Evolutionary conservation across 306 rosid species (phyloP).

Genomic region (Chamaecrista fasciculata): DNA sequence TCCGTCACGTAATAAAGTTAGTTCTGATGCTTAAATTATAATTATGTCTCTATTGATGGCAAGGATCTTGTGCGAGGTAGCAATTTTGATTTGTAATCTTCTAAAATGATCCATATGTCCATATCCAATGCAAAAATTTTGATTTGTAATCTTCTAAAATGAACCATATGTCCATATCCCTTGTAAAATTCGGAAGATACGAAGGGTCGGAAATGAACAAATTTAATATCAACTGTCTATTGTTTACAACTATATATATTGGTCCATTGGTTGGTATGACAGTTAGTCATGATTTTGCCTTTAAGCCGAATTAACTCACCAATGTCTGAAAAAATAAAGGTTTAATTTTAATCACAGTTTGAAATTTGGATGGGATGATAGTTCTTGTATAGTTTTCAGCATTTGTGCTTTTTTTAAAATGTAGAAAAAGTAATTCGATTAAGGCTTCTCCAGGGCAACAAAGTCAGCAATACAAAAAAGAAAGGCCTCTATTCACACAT

Average conservation of each 20-base stretch:
- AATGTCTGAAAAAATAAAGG: neutral
- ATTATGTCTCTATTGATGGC: neutral
- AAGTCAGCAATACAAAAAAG: too few relatives aligned
- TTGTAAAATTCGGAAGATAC: neutral
- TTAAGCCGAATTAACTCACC: neutral
- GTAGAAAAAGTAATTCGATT: too few relatives aligned
- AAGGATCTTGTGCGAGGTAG: neutral
- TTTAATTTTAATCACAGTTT: neutral
- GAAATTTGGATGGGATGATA: neutral
- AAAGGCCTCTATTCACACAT: too few relatives aligned
- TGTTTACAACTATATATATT: too few relatives aligned
- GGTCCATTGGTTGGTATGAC: neutral
- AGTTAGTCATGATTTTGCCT: neutral
- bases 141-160: too few relatives aligned
- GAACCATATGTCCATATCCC: too few relatives aligned
- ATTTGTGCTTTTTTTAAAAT: too few relatives aligned
- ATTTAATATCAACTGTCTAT: neutral
- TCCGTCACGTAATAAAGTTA: neutral
- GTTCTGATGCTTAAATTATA: neutral
- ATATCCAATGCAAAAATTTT: too few relatives aligned
- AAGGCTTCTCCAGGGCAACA: too few relatives aligned
- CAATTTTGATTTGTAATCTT: neutral
- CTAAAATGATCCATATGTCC: neutral
- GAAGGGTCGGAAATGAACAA: neutral
- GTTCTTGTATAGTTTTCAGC: neutral